Base-by-base conservation (phyloP, 352 stramenopile species). In the Phytophthora podocarpi region DNA sequence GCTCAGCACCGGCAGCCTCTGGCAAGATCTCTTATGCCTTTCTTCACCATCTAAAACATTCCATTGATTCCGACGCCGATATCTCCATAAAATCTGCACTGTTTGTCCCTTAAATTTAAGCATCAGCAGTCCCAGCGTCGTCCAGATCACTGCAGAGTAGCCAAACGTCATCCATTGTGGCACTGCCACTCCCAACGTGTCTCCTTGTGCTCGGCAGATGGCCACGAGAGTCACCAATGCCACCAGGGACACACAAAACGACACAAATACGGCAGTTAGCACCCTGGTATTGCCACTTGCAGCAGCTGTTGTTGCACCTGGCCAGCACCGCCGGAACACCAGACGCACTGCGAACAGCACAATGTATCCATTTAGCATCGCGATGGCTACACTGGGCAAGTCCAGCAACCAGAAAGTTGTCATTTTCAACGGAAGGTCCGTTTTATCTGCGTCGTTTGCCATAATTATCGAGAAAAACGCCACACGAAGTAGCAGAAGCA, bases 351-450 rank as follows among this genome's bases (percentile, higher is more conserved):
- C 59, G 26, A 78, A 75, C 32, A 81, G 58, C 50, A 67, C 50
- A 52, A 81, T 36, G 51, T 81, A 77, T 43, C 69, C 57, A 42
- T 58, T 18, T n/a, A 79, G 47, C 27, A 26, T 42, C 9, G 53
- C 43, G 27, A 72, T 39, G 20, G 50, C 59, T 28, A 70, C 69
- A 43, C 49, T 72, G 12, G 72, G 66, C 54, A 72, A 60, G 32
- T 77, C 66, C 42, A 78, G 35, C 50, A 81, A 50, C 66, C 66
- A 78, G 21, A 70, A 81, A 31, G 53, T 62, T 12, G 36, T 32
- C 27, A 67, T 11, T 54, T 54, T 64, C 9, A 46, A 16, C 21
- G 7, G 12, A 30, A 48, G 3, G 8, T 36, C 31, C 35, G 28
- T 53, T 2, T 45, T 0, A 5, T 59, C 16, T 24, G 26, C 2